A percentile compares a stretch with the other conserved stretches of the same genome.
These are phyloP conservation scores for Helotiales sp. DNA, from an alignment of 2,329 filamentous ascomycete species.

Conservation along the genomic window DNA sequence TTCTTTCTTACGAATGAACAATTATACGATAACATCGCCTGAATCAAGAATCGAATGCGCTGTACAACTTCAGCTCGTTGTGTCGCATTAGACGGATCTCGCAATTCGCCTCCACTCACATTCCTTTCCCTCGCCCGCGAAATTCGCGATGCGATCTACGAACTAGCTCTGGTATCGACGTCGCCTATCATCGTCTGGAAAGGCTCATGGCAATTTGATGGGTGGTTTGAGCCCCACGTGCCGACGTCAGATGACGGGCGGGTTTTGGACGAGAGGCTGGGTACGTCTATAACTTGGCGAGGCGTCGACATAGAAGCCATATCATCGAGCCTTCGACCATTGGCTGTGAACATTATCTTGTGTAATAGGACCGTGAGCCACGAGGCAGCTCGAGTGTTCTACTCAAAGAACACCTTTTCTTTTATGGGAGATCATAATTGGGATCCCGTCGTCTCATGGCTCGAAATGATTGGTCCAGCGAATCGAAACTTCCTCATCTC, in stretches of 20 bases:
- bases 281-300: too few species aligned
- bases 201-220: not conserved
- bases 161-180: slow-evolving; percentile 1
- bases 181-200: slow-evolving; percentile 8
- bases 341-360: slow-evolving; percentile 7
- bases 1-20: too few species aligned
- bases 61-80: too few species aligned
- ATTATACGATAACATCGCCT: too few species aligned
- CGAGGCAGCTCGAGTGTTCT: slow-evolving; percentile 7
- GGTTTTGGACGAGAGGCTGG: too few species aligned
- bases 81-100: too few species aligned
- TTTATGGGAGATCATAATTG: slow-evolving; percentile 9
- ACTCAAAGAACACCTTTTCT: slow-evolving; percentile 11
- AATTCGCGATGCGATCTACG: slow-evolving; percentile 12
- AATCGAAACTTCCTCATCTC: slow-evolving; percentile 5
- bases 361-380: slow-evolving; percentile 3
- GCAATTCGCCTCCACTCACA: too few species aligned
- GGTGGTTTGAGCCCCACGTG: not conserved
- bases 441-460: slow-evolving; percentile 10
- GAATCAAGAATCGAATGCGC: too few species aligned
- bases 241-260: not conserved
- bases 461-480: slow-evolving; percentile 1
- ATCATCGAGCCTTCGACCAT: slow-evolving; percentile 1
- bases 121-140: slow-evolving; percentile 11
- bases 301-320: slow-evolving; percentile 1